These are phyloP conservation scores for Xylaria digitata DNA, from an alignment of 2,329 filamentous ascomycete species.

Conservation along the genomic window DNA sequence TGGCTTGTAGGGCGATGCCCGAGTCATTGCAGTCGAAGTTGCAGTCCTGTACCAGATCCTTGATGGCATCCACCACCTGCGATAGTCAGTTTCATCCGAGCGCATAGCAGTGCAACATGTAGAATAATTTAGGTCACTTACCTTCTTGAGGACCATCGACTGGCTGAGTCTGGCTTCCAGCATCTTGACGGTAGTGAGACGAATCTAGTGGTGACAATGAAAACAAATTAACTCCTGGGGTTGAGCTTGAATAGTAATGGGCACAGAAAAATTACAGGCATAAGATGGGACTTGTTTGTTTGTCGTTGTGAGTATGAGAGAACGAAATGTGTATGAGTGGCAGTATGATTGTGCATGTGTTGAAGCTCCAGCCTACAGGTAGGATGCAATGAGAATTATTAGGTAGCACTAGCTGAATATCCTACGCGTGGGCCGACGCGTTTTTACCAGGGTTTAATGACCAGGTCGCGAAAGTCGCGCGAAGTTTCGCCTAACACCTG, in stretches of 20 bases:
- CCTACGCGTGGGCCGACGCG: constrained; percentile 39
- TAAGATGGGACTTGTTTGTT: constrained; percentile 13
- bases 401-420: constrained; percentile 1
- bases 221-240: background rate
- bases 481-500: constrained; percentile 19
- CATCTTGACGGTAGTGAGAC: constrained; percentile 64
- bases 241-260: background rate
- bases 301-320: constrained; percentile 14
- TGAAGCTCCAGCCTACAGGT: constrained; percentile 1
- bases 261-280: background rate
- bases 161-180: constrained; percentile 98
- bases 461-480: constrained; percentile 39
- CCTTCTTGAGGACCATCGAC: constrained; percentile 94
- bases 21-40: constrained; percentile 99
- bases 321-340: constrained; percentile 11
- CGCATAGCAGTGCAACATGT: background rate
- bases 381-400: constrained; percentile 32
- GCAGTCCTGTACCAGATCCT: constrained; percentile 99
- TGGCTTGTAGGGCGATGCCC: constrained; percentile 96
- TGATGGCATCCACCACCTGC: constrained; percentile 98
- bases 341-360: constrained; percentile 8
- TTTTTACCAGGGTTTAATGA: constrained; percentile 38
- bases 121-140: constrained; percentile 63
- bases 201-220: background rate
- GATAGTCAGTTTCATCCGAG: constrained; percentile 38